Evolutionary conservation across 176 grass and related monocot genomes (phyloP).

Genomic region (Eragrostis curvula): DNA sequence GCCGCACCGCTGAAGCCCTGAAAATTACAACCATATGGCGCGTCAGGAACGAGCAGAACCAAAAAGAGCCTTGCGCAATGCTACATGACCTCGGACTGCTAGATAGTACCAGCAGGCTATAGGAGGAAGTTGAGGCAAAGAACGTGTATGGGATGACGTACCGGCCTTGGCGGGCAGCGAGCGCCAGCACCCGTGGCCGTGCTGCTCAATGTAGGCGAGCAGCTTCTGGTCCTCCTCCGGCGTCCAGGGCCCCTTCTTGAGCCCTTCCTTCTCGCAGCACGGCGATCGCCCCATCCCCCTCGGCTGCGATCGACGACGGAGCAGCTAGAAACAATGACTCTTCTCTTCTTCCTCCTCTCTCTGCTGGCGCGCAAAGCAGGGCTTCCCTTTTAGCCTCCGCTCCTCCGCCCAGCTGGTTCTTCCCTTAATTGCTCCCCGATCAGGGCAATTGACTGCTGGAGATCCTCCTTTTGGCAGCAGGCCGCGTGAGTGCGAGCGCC

Average conservation of each 20-base stretch:
- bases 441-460: slow-evolving; percentile 43
- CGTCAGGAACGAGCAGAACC: neutral
- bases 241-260: slow-evolving; percentile 97
- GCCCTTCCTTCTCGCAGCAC: slow-evolving; percentile 92
- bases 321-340: neutral
- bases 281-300: slow-evolving; percentile 77
- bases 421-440: slow-evolving; percentile 27
- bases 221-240: slow-evolving; percentile 98
- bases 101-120: neutral
- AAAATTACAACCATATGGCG: no score
- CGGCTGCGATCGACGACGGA: neutral
- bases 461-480: slow-evolving; percentile 45
- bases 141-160: neutral
- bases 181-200: slow-evolving; percentile 82
- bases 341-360: neutral
- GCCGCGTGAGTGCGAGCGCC: slow-evolving; percentile 11
- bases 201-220: slow-evolving; percentile 87
- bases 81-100: neutral
- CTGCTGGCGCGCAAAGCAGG: neutral
- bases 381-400: neutral
- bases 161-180: slow-evolving; percentile 62
- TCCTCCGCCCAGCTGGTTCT: no score
- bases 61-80: neutral
- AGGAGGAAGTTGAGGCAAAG: no score
- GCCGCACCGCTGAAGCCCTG: slow-evolving; percentile 88